These are phyloP conservation scores for Eucalyptus cloeziana DNA, from an alignment of 345 rosid genomes.

Conservation along the genomic window DNA sequence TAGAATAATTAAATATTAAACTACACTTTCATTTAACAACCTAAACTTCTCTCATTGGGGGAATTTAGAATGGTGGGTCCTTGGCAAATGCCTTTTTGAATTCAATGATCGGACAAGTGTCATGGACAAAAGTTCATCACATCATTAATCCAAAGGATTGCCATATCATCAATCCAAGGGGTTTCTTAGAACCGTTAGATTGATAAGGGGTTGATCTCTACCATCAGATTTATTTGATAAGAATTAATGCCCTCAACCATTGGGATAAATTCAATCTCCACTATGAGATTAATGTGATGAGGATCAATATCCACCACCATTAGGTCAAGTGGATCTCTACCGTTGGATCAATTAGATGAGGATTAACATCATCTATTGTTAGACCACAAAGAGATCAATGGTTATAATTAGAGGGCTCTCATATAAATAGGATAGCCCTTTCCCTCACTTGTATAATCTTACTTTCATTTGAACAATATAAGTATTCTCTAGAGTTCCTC, in stretches of 20 bases:
- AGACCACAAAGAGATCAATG: neutral
- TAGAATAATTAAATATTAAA: too few species aligned
- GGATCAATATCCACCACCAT: neutral
- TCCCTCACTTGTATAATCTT: too few species aligned
- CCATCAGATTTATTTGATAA: neutral
- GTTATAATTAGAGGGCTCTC: rapidly evolving
- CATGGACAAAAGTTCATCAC: neutral
- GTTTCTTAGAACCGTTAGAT: neutral
- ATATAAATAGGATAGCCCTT: too few species aligned
- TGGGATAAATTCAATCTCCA: neutral
- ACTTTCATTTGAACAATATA: too few species aligned
- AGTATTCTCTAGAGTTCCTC: too few species aligned
- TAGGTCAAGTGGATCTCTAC: neutral
- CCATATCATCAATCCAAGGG: neutral
- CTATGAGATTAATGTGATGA: neutral
- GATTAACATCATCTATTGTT: neutral
- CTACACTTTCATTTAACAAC: too few species aligned
- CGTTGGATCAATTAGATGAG: neutral
- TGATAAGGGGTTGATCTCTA: neutral
- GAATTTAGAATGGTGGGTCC: neutral
- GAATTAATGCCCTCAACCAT: neutral
- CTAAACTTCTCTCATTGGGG: too few species aligned
- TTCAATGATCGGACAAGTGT: neutral
- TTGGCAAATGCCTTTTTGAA: neutral
- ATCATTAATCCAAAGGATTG: rapidly evolving